Conservation (phyloP, 768 basidiomycete genomes). For the Serendipita sp. region DNA sequence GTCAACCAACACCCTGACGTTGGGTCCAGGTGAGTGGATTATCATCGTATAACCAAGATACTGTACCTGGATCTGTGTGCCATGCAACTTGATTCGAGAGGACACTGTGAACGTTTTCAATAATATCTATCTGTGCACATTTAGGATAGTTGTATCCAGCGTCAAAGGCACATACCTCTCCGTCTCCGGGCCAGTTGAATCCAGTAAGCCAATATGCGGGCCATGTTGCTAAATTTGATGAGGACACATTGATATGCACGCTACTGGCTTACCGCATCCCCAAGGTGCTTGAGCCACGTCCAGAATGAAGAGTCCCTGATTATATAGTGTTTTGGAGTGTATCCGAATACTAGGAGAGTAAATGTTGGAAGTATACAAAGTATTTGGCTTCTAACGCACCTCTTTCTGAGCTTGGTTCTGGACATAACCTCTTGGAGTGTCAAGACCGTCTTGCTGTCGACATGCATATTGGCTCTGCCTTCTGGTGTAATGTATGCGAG, state of each 20-base stretch:
- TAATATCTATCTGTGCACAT: conserved; percentile 33
- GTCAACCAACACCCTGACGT: conserved; percentile 41
- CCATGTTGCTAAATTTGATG: conserved; percentile 47
- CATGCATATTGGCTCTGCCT: conserved; percentile 57
- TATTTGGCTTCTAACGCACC: neutral
- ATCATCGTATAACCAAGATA: neutral
- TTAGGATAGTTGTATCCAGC: neutral
- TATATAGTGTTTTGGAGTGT: conserved; percentile 44
- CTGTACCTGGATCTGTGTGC: conserved; percentile 50
- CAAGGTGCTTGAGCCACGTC: conserved; percentile 74
- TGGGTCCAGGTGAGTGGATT: neutral
- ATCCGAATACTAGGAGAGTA: conserved; percentile 50
- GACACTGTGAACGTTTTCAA: conserved; percentile 75
- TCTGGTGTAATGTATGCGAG: conserved; percentile 43
- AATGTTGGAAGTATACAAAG: neutral
- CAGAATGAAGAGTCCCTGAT: conserved; percentile 67
- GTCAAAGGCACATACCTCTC: conserved; percentile 36
- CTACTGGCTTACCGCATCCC: conserved; percentile 54
- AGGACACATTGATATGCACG: neutral
- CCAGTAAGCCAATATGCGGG: conserved; percentile 54
- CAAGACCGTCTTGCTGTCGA: conserved; percentile 49
- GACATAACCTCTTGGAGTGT: conserved; percentile 26
- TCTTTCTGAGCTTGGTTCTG: neutral
- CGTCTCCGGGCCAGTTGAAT: conserved; percentile 19
- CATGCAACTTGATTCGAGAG: conserved; percentile 67